Percentiles rank a stretch among this genome's conserved stretches.
These are phyloP conservation scores for Entomortierella beljakovae DNA, from an alignment of 192 early-diverging fungal species.

Conservation along the genomic window DNA sequence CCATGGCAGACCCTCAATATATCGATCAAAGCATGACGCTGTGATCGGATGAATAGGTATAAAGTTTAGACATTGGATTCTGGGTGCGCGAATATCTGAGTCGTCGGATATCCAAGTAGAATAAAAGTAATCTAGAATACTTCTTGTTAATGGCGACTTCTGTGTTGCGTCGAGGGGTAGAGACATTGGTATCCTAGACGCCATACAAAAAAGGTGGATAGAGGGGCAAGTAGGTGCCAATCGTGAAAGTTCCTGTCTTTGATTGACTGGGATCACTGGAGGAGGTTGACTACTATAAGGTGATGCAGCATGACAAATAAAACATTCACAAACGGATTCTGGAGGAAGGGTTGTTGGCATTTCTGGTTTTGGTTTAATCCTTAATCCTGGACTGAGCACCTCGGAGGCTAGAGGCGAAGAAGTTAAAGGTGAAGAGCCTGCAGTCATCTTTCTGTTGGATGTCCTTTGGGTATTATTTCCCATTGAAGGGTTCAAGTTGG, in stretches of 20 bases:
- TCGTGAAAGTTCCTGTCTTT: constrained; percentile 37
- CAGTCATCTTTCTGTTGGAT: constrained; percentile 41
- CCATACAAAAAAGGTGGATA: constrained; percentile 47
- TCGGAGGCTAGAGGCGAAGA: constrained; percentile 34
- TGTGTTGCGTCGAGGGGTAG: constrained; percentile 37
- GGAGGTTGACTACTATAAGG: constrained; percentile 41
- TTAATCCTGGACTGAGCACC: constrained; percentile 6
- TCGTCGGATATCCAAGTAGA: constrained; percentile 43
- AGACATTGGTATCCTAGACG: constrained; percentile 46
- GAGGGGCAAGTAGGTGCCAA: constrained; percentile 46
- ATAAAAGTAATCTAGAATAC: constrained; percentile 49
- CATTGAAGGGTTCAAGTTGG: constrained; percentile 1
- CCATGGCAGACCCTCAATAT: constrained; percentile 43
- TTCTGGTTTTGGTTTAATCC: constrained; percentile 43
- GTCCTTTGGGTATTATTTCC: constrained; percentile 13
- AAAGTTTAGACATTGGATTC: constrained; percentile 50
- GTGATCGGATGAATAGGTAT: constrained; percentile 53
- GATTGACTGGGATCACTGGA: constrained; percentile 34
- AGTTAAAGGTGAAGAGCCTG: constrained; percentile 34
- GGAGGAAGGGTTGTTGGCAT: constrained; percentile 47
- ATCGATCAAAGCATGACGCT: constrained; percentile 44
- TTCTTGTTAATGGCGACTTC: constrained; percentile 44
- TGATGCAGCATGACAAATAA: constrained; percentile 42
- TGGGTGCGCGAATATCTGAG: constrained; percentile 15
- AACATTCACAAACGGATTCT: constrained; percentile 48